Evolutionary conservation across 176 grass and related monocot species (phyloP).

Genomic region (Carex pumila): DNA sequence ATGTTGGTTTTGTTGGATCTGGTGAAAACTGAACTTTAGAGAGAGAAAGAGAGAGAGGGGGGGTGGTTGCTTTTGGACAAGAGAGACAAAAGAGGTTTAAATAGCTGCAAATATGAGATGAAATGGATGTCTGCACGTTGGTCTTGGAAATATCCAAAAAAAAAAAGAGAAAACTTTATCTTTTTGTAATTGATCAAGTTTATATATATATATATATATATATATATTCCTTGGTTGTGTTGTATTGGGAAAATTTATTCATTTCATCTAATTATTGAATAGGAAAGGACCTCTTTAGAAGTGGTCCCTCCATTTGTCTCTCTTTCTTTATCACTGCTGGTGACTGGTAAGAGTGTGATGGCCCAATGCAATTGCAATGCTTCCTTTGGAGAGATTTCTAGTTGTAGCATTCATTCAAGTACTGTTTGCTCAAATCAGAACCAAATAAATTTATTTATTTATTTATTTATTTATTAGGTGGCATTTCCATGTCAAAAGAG

Average conservation of each 20-base stretch:
- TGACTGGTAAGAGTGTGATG: conserved; percentile 7
- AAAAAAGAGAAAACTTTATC: background rate
- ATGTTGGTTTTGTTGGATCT: conserved; percentile 24
- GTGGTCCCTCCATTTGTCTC: background rate
- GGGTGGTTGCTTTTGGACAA: background rate
- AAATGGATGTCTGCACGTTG: background rate
- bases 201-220: no score
- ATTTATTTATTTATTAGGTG: background rate
- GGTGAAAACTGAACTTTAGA: conserved; percentile 19
- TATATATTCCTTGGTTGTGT: background rate
- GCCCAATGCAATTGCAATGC: background rate
- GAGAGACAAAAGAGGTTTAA: conserved; percentile 29
- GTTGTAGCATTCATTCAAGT: conserved; percentile 4
- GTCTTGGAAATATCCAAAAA: background rate
- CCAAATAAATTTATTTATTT: background rate
- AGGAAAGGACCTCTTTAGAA: background rate
- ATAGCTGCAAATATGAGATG: conserved; percentile 13
- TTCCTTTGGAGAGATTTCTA: background rate
- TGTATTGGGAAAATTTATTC: conserved; percentile 1
- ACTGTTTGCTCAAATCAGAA: background rate
- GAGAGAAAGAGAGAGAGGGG: background rate
- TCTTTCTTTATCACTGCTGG: conserved; percentile 24
- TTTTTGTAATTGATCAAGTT: conserved; percentile 5
- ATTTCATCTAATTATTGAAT: conserved; percentile 7
- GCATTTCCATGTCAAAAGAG: background rate